phyloP scores from a whole-genome alignment of 768 basidiomycete species.

The Calocybe indica region DNA sequence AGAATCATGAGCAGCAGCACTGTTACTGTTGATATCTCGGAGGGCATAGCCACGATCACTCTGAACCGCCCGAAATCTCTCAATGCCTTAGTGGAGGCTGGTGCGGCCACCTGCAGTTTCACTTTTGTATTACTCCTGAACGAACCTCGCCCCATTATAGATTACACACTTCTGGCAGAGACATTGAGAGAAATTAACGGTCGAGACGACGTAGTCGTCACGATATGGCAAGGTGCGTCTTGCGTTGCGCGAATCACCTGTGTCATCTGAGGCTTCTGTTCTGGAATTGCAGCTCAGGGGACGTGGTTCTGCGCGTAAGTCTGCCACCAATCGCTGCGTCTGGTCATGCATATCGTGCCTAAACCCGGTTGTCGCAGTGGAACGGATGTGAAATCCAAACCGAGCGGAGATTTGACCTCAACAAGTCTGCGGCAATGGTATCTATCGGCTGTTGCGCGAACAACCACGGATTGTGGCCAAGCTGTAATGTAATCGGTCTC shows the following conservation, averaged over 20 bases:
- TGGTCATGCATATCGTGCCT: too few species aligned
- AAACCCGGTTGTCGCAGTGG: constrained; percentile 32
- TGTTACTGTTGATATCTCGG: constrained; percentile 36
- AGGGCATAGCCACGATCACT: constrained; percentile 64
- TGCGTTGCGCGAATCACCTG: not conserved
- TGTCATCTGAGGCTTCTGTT: too few species aligned
- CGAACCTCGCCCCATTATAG: constrained; percentile 23
- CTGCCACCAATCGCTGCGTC: not conserved
- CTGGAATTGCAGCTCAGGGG: constrained; percentile 41
- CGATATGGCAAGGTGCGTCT: constrained; percentile 58
- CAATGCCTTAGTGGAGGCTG: constrained; percentile 55
- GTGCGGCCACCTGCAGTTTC: constrained; percentile 15
- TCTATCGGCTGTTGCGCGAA: constrained; percentile 36
- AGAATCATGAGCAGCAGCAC: not conserved
- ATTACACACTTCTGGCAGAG: constrained; percentile 58
- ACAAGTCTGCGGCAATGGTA: constrained; percentile 40
- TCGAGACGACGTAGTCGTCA: constrained; percentile 56
- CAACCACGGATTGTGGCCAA: constrained; percentile 55
- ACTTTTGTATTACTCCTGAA: not conserved
- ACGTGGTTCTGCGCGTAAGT: constrained; percentile 73
- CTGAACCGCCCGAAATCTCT: constrained; percentile 53
- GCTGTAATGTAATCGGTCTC: constrained; percentile 38
- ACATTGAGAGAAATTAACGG: constrained; percentile 52
- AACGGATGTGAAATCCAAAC: constrained; percentile 43
- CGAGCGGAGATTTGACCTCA: not conserved